Conservation (phyloP, 495 filamentous ascomycete species). For the Haplographium delicatum region DNA sequence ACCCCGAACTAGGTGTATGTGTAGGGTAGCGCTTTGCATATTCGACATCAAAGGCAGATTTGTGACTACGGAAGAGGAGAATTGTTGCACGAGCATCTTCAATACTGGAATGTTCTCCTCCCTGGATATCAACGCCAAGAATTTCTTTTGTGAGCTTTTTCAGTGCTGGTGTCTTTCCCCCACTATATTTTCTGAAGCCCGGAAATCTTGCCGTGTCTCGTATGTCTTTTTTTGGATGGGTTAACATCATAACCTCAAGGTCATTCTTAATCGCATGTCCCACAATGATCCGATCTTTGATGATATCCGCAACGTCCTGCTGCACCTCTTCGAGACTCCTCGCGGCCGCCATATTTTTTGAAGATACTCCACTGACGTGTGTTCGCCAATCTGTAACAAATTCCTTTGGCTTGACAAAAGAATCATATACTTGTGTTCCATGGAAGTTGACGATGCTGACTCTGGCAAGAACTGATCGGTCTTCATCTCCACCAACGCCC, state of each 20-base stretch:
- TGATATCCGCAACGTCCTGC: conserved; percentile 60
- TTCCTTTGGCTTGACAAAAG: conserved; percentile 74
- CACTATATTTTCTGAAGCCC: conserved; percentile 65
- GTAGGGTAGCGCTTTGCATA: conserved; percentile 59
- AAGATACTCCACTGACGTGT: conserved; percentile 69
- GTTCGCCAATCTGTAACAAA: conserved; percentile 86
- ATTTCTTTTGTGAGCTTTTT: conserved; percentile 71
- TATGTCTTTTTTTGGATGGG: conserved; percentile 69
- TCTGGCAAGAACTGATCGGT: conserved; percentile 68
- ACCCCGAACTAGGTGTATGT: conserved; percentile 32
- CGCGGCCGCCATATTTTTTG: conserved; percentile 62
- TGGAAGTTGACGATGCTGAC: conserved; percentile 90
- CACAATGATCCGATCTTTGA: conserved; percentile 70
- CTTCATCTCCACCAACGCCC: conserved; percentile 68
- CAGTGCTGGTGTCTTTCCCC: conserved; percentile 73
- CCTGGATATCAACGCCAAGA: conserved; percentile 67
- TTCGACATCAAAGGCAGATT: conserved; percentile 76
- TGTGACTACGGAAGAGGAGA: conserved; percentile 75
- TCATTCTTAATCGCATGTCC: conserved; percentile 92
- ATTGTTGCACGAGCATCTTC: conserved; percentile 90
- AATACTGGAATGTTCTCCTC: conserved; percentile 48
- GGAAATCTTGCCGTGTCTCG: conserved; percentile 79
- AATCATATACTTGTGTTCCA: conserved; percentile 84
- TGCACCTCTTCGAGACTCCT: conserved; percentile 71
- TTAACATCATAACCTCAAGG: conserved; percentile 65